Evolutionary conservation across 768 basidiomycete genomes (phyloP).

Genomic region (Auricularia cornea): DNA sequence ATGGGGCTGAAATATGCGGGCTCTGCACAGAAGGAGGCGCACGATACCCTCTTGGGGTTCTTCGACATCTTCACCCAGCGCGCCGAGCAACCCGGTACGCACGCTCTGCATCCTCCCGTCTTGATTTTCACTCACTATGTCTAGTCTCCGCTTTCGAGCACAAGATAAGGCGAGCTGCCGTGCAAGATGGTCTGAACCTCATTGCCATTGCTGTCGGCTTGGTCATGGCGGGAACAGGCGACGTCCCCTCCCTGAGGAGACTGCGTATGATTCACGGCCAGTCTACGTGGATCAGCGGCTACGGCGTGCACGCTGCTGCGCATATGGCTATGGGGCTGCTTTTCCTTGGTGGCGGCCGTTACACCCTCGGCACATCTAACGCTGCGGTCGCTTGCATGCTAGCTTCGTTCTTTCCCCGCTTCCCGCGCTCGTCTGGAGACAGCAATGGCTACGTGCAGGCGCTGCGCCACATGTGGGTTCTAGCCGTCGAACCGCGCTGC

Average conservation of each 20-base stretch:
- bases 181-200: slow-evolving; percentile 80
- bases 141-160: slow-evolving; percentile 75
- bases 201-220: slow-evolving; percentile 81
- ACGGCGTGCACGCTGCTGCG: slow-evolving; percentile 83
- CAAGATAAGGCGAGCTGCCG: slow-evolving; percentile 78
- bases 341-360: slow-evolving; percentile 89
- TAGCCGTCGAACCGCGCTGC: slow-evolving; percentile 91
- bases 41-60: slow-evolving; percentile 69
- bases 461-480: slow-evolving; percentile 89
- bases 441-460: slow-evolving; percentile 90
- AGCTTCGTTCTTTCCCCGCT: slow-evolving; percentile 87
- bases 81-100: slow-evolving; percentile 61
- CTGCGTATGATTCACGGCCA: slow-evolving; percentile 87
- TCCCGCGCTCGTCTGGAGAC: slow-evolving; percentile 68
- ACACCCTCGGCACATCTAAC: slow-evolving; percentile 85
- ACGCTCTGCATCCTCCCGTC: too few relatives aligned
- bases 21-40: slow-evolving; percentile 84
- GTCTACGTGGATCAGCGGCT: slow-evolving; percentile 65
- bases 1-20: slow-evolving; percentile 92
- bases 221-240: slow-evolving; percentile 97
- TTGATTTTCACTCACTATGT: background rate
- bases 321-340: slow-evolving; percentile 87
- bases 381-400: slow-evolving; percentile 86
- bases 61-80: slow-evolving; percentile 72
- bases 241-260: slow-evolving; percentile 79